These are phyloP conservation scores for Nannochloris sp. DNA, from an alignment of 139 green algal species.

Conservation along the genomic window DNA sequence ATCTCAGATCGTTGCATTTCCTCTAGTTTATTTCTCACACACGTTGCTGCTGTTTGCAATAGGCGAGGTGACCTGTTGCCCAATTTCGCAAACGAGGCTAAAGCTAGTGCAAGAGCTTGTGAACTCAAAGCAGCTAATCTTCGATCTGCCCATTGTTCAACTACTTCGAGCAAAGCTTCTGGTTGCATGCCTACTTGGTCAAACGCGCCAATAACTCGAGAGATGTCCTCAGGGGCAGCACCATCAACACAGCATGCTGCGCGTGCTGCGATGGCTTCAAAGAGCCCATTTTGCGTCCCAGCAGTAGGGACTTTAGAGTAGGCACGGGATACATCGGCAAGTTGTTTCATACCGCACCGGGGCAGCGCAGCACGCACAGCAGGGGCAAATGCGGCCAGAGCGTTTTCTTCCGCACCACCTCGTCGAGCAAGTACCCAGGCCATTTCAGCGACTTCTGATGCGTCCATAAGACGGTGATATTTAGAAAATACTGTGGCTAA, in stretches of 20 bases:
- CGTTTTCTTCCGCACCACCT: background rate
- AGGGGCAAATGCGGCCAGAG: background rate
- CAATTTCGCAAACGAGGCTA: slow-evolving; percentile 25
- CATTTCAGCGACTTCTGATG: too few species aligned
- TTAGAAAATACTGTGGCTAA: too few species aligned
- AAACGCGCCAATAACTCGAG: slow-evolving; percentile 11
- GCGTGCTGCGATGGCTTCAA: slow-evolving; percentile 15
- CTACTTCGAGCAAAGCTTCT: slow-evolving; percentile 8
- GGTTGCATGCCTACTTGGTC: slow-evolving; percentile 22
- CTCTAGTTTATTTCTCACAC: slow-evolving; percentile 1
- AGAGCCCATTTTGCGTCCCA: background rate
- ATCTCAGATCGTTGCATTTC: slow-evolving; percentile 5
- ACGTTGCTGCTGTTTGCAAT: slow-evolving; percentile 10
- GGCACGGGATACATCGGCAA: slow-evolving; percentile 13
- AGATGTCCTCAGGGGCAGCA: slow-evolving; percentile 20
- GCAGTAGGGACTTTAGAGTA: background rate
- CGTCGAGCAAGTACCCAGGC: background rate
- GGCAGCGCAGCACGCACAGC: background rate
- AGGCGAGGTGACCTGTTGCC: slow-evolving; percentile 9
- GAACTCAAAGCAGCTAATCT: slow-evolving; percentile 10
- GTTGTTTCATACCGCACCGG: slow-evolving; percentile 7
- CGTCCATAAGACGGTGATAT: too few species aligned
- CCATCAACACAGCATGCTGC: slow-evolving; percentile 3
- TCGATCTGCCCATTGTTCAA: slow-evolving; percentile 21
- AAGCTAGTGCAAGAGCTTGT: slow-evolving; percentile 11